Evolutionary conservation across 2,329 filamentous ascomycete species (phyloP).

Genomic region (Trichoderma arundinaceum): DNA sequence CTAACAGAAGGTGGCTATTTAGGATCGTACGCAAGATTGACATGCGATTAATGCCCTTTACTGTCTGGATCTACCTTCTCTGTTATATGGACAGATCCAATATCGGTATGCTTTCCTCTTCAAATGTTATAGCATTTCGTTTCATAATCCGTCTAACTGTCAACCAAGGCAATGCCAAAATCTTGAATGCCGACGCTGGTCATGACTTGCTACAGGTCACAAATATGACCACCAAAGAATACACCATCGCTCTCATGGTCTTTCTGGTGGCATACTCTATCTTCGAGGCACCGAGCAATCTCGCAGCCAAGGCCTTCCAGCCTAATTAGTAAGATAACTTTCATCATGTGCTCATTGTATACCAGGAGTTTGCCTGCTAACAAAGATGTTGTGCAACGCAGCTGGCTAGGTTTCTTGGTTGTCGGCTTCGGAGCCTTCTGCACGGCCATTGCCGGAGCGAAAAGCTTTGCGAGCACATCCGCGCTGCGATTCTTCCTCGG

Average conservation of each 20-base stretch:
- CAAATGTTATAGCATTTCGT: neutral
- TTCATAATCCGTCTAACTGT: neutral
- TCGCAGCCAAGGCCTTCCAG: conserved; percentile 12
- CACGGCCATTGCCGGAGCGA: conserved; percentile 15
- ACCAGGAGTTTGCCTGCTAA: neutral
- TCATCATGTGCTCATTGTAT: rapidly evolving
- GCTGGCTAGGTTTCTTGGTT: conserved; percentile 20
- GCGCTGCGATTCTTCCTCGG: conserved; percentile 11
- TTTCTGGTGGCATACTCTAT: conserved; percentile 8
- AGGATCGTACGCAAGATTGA: conserved; percentile 18
- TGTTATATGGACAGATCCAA: conserved; percentile 22
- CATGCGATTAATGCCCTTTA: conserved; percentile 10
- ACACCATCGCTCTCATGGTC: conserved; percentile 15
- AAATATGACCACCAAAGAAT: neutral
- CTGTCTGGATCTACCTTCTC: conserved; percentile 8
- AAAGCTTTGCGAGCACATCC: conserved; percentile 4
- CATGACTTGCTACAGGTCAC: conserved; percentile 4
- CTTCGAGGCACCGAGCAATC: conserved; percentile 14
- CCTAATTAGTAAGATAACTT: conserved; percentile 2
- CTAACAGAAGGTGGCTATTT: neutral
- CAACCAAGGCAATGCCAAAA: conserved; percentile 14
- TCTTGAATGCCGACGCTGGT: neutral
- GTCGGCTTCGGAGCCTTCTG: conserved; percentile 18
- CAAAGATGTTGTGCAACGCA: neutral
- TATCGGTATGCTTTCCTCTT: neutral